Conservation (phyloP, 768 basidiomycete genomes). For the Panellus pusillus region DNA sequence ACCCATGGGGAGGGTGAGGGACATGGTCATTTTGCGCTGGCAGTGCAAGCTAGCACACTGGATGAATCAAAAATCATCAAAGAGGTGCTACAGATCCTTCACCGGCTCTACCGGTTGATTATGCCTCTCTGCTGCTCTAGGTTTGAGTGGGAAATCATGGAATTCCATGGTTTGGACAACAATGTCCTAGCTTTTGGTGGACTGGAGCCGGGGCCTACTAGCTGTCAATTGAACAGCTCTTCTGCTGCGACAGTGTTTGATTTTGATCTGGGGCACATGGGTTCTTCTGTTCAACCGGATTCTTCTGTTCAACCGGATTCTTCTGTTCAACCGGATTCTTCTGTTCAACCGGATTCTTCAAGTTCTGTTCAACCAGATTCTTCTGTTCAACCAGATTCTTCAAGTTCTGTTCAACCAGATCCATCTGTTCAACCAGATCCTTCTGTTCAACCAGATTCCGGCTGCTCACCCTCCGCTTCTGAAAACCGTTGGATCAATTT, state of each 20-base stretch:
- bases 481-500: too few relatives aligned
- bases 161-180: slow-evolving; percentile 1
- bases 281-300: too few relatives aligned
- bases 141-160: slow-evolving; percentile 15
- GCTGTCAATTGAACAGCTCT: slow-evolving; percentile 12
- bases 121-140: slow-evolving; percentile 14
- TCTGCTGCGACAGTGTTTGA: background rate
- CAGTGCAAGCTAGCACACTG: slow-evolving; percentile 11
- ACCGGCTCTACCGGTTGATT: slow-evolving; percentile 4
- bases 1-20: slow-evolving; percentile 19
- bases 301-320: too few relatives aligned
- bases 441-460: too few relatives aligned
- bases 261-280: too few relatives aligned
- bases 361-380: too few relatives aligned
- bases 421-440: too few relatives aligned
- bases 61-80: background rate
- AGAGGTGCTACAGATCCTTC: background rate
- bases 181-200: slow-evolving; percentile 20
- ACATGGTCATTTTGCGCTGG: slow-evolving; percentile 4
- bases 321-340: too few relatives aligned
- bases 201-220: slow-evolving; percentile 1
- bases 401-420: too few relatives aligned
- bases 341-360: too few relatives aligned
- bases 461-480: too few relatives aligned
- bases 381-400: too few relatives aligned